phyloP scores from a whole-genome alignment of 257 asterid species.

The Solanum lycopersicoides region DNA sequence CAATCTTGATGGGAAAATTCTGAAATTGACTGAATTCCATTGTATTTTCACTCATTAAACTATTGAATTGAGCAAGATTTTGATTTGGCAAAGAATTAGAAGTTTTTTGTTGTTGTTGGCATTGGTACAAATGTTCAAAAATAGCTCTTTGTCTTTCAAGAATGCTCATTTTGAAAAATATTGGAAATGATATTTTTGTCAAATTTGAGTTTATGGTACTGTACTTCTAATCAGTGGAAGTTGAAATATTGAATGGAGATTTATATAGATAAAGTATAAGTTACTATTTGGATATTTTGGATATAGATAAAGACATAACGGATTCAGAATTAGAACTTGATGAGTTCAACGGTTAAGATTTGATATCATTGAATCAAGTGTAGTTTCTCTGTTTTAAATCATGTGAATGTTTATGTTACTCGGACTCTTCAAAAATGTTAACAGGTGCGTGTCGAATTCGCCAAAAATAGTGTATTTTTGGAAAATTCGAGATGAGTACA shows the following conservation, averaged over 20 bases:
- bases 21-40: background rate
- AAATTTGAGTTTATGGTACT: background rate
- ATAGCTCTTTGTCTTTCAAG: slow-evolving; percentile 36
- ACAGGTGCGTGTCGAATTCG: too few relatives aligned
- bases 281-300: background rate
- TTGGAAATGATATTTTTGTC: background rate
- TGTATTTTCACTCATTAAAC: background rate
- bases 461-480: too few relatives aligned
- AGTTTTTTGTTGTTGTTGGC: background rate
- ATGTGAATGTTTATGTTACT: too few relatives aligned
- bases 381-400: too few relatives aligned
- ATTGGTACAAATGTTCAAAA: slow-evolving; percentile 23
- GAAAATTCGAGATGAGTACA: too few relatives aligned
- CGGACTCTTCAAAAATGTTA: too few relatives aligned
- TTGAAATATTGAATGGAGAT: background rate
- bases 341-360: too few relatives aligned
- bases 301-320: background rate
- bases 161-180: slow-evolving; percentile 18
- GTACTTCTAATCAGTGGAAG: background rate
- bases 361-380: background rate
- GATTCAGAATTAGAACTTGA: too few relatives aligned
- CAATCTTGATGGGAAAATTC: background rate
- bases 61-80: background rate
- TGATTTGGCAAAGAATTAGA: background rate
- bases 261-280: background rate